Base-by-base conservation (phyloP, 139 green algal genomes). In the Penium margaritaceum region DNA sequence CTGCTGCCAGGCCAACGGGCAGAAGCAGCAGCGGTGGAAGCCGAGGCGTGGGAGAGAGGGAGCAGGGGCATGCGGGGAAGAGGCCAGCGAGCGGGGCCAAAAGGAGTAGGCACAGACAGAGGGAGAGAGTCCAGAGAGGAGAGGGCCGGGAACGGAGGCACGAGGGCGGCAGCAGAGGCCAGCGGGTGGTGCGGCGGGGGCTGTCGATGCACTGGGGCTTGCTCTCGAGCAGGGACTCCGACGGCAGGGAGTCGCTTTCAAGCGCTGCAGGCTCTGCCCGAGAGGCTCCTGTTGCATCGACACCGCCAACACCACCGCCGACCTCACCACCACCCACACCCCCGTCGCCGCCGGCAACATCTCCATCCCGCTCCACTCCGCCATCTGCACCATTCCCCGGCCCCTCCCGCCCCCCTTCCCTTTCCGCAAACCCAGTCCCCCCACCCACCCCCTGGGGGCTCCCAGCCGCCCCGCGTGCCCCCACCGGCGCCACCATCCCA, bases 211-310 rank as follows among this genome's bases (percentile, higher is more conserved):
- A 29, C n/a, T 66, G 58, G 24, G 27, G 44, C 24, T 75, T 47
- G 47, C 7, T 47, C 24, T 19, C 17, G 14, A 35, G 58, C 58
- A 77, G 70, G 70, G 70, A 77, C 55, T 71, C 58, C 70, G 57
- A 58, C 70, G 70, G 70, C 70, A 77, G 70, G 70, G 70, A 77
- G 70, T 77, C 70, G 37, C 70, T 77, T 71, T 70, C 55, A 77
- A 77, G 70, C 70, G 72, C 70, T 77, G 70, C 70, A 77, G 70
- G 70, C 70, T 77, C 70, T 77, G 70, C 58, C 36, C 24, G 27
- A 66, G n/a, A n/a, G n/a, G n/a, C n/a, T n/a, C n/a, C n/a, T n/a
- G n/a, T n/a, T n/a, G n/a, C n/a, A n/a, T n/a, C n/a, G n/a, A 27
- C 30, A 38, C 27, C 58, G 30, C 30, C 17, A 24, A 38, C 58